Evolutionary conservation across 495 filamentous ascomycete genomes (phyloP), one percentile per base, ranked within the genome.

Genomic region (Trichoderma virens): DNA sequence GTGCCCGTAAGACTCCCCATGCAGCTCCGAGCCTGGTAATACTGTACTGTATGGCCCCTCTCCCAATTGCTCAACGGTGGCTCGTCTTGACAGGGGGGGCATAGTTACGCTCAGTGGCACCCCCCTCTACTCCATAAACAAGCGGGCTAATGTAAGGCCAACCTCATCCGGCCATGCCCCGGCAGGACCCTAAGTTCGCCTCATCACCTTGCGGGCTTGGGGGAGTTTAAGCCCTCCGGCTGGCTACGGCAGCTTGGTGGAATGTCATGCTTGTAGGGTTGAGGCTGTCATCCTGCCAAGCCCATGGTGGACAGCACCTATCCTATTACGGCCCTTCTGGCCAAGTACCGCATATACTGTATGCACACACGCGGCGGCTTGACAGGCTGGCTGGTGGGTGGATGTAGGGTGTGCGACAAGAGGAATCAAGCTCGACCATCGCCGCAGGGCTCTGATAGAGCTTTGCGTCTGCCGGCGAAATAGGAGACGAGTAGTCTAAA

Each of bases 51-150:
- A 25, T 5, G 9, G 51, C 25, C 51, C 51, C 51, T 30, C 51
- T 30, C 25, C 51, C 51, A 47, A 9, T 16, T 16, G 5, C 25
- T 18, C 7, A 27, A 14, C 25, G 51, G 51, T 56, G 51, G 51
- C 25, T 45, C 51, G 51, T 56, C 8, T 23, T 56, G 51, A 56
- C 51, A 56, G 51, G 51, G 47, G 51, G 6, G n/a, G n/a, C n/a
- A n/a, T n/a, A n/a, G 5, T 45, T 45, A 18, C 6, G 41, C 16
- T 4, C 41, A 45, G 51, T 30, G 51, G 23, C 51, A 56, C 51
- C 51, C 51, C 51, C 25, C 51, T 56, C 23, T 56, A 27, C 23
- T n/a, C n/a, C 23, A 13, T 30, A 13, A 6, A 30, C 51, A 30
- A 11, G 51, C 13, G 11, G 51, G 20, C 51, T 56, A 56, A 56